Base-by-base conservation (phyloP, 352 stramenopile species). In the Globisporangium nagaii region DNA sequence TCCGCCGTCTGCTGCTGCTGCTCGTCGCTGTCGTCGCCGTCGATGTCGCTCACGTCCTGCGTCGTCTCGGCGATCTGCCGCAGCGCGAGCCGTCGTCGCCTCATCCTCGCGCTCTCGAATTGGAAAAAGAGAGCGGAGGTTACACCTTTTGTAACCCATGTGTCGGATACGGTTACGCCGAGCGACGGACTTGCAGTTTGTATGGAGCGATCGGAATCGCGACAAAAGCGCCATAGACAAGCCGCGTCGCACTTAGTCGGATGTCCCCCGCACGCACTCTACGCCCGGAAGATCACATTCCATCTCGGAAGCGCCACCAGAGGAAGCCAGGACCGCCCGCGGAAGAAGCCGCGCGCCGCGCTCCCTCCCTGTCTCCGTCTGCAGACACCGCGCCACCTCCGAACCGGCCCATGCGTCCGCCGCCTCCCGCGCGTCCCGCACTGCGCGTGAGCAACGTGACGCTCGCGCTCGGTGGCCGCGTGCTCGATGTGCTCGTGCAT, bases 401-500 rank as follows among this genome's bases (percentile, higher is more conserved):
- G 22, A 30, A 20, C 24, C 24, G 40, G 11, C n/a, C 15, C 19
- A 60, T 60, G 53, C 53, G 48, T 17, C 25, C 41, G 40, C 37
- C 19, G 39, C 45, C 4, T 11, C 44, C 17, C 4, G 11, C 32
- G 17, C 31, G 20, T 2, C 34, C 44, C 25, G 30, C 25, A 25
- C 31, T 53, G 42, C 57, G 42, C 24, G 71, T 82, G 59, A 79
- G 68, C 48, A 59, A 57, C 27, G 63, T 85, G 45, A 73, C 62
- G 60, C 63, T 85, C 27, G 41, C 65, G 50, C 60, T 70, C 25
- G 51, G 58, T 45, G 58, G 61, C 25, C 59, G 65, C 30, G 44
- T 51, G 50, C 58, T 62, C 19, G 60, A 84, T 36, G 30, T 84
- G 40, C 60, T 84, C 50, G 53, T 88, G 56, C 68, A 65, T 40